Percentiles rank a stretch among this genome's conserved stretches.
Conservation (phyloP, 1,284 basidiomycete species). For the Stereum hirsutum region DNA sequence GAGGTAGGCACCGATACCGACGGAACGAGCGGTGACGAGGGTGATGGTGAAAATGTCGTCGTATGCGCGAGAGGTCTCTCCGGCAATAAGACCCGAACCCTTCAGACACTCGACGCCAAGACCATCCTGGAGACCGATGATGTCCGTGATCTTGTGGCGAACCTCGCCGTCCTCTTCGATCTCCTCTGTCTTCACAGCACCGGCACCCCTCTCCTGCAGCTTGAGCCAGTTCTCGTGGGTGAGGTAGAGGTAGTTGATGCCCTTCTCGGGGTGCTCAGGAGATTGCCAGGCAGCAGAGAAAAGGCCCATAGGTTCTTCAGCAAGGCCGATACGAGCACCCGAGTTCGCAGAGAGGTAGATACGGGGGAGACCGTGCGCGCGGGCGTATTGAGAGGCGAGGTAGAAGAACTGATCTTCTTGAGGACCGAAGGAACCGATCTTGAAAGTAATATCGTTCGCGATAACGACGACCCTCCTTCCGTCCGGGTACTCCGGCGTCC, state of each 20-base stretch:
- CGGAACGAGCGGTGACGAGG: slow-evolving; percentile 95
- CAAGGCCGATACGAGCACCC: slow-evolving; percentile 93
- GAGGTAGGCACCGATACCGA: slow-evolving; percentile 98
- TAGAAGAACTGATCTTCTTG: slow-evolving; percentile 95
- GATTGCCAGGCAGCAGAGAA: slow-evolving; percentile 94
- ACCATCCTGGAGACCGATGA: slow-evolving; percentile 94
- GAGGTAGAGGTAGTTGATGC: slow-evolving; percentile 94
- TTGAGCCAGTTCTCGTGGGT: slow-evolving; percentile 80
- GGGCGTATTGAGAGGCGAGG: slow-evolving; percentile 90
- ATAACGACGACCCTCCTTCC: slow-evolving; percentile 88
- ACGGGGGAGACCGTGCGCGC: slow-evolving; percentile 81
- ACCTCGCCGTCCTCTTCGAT: slow-evolving; percentile 81
- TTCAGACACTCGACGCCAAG: slow-evolving; percentile 97
- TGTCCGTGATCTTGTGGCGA: slow-evolving; percentile 91
- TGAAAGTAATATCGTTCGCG: slow-evolving; percentile 98
- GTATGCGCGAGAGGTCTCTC: slow-evolving; percentile 96
- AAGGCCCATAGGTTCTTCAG: slow-evolving; percentile 84
- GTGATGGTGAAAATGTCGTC: slow-evolving; percentile 99
- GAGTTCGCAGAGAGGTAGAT: slow-evolving; percentile 99
- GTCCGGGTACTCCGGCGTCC: slow-evolving; percentile 88
- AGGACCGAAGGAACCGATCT: slow-evolving; percentile 98
- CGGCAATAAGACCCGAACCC: slow-evolving; percentile 97
- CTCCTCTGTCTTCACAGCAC: slow-evolving; percentile 77
- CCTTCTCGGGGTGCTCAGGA: slow-evolving; percentile 80
- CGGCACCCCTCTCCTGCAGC: slow-evolving; percentile 72